phyloP scores from a whole-genome alignment of 1,284 basidiomycete species.

The Heimioporus retisporus region DNA sequence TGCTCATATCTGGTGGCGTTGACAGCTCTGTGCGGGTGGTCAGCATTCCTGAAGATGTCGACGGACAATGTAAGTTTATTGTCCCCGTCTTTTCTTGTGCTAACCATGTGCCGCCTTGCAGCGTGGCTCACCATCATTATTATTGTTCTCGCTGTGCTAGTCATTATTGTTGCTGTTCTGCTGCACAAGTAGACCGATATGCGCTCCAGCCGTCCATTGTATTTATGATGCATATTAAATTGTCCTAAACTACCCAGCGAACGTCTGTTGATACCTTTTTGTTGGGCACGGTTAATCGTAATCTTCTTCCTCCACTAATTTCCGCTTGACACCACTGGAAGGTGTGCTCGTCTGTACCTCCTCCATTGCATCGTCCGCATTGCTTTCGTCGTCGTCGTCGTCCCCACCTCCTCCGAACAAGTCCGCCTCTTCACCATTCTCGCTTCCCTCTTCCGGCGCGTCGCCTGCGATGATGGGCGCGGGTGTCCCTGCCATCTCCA shows the following conservation, averaged over 20 bases:
- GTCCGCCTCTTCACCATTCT: conserved; percentile 68
- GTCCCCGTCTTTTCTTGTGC: background rate
- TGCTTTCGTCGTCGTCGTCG: conserved; percentile 77
- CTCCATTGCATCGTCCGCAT: conserved; percentile 71
- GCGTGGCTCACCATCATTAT: conserved; percentile 56
- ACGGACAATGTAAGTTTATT: conserved; percentile 61
- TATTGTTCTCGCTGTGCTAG: conserved; percentile 44
- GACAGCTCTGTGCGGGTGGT: conserved; percentile 92
- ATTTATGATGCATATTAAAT: conserved; percentile 43
- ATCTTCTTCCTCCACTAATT: conserved; percentile 87
- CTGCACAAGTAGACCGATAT: conserved; percentile 31
- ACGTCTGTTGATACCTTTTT: conserved; percentile 16
- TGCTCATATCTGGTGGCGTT: conserved; percentile 94
- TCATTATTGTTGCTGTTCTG: conserved; percentile 43
- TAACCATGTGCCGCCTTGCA: conserved; percentile 32
- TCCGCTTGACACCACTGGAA: conserved; percentile 77
- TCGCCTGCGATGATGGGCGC: conserved; percentile 53
- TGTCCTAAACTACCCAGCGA: conserved; percentile 20
- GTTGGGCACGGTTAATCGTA: conserved; percentile 64
- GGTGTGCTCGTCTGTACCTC: conserved; percentile 67
- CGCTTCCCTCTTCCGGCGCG: conserved; percentile 70
- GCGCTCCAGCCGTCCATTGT: conserved; percentile 18
- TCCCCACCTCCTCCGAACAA: conserved; percentile 75
- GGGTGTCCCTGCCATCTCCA: conserved; percentile 64
- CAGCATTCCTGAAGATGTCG: conserved; percentile 70